phyloP scores from a whole-genome alignment of 225 moss, liverwort and hornwort species.

The Straminergon stramineum region DNA sequence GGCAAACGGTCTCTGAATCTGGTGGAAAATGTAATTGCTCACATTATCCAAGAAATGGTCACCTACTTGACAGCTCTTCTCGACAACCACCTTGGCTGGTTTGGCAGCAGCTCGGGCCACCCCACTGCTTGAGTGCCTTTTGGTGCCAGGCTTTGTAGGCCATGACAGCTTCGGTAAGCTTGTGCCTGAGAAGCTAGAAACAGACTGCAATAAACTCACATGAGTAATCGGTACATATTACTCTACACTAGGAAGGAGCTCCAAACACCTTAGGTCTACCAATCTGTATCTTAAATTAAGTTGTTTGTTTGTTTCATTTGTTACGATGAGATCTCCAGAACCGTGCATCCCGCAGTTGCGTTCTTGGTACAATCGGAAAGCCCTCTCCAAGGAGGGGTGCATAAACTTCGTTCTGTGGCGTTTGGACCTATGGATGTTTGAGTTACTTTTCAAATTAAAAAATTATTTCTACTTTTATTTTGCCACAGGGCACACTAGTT shows the following conservation, averaged over 20 bases:
- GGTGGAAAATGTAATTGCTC: constrained; percentile 42
- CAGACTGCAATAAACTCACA: background rate
- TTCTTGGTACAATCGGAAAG: no score
- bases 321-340: no score
- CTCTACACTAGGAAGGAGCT: no score
- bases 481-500: background rate
- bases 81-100: background rate
- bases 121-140: background rate
- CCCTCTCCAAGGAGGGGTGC: no score
- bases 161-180: background rate
- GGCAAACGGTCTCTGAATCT: constrained; percentile 17
- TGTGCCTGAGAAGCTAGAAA: constrained; percentile 6
- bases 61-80: constrained; percentile 6
- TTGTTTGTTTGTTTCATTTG: no score
- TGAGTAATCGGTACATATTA: background rate
- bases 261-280: background rate
- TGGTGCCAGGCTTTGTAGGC: background rate
- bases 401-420: no score
- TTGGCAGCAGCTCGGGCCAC: constrained; percentile 3
- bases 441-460: no score
- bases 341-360: no score
- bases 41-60: constrained; percentile 43
- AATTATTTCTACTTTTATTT: no score
- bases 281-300: no score
- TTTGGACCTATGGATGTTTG: no score